A percentile compares a stretch with the other conserved stretches of the same genome.
Evolutionary conservation across 2,329 filamentous ascomycete genomes (phyloP).

Genomic region (Botrytis elliptica): DNA sequence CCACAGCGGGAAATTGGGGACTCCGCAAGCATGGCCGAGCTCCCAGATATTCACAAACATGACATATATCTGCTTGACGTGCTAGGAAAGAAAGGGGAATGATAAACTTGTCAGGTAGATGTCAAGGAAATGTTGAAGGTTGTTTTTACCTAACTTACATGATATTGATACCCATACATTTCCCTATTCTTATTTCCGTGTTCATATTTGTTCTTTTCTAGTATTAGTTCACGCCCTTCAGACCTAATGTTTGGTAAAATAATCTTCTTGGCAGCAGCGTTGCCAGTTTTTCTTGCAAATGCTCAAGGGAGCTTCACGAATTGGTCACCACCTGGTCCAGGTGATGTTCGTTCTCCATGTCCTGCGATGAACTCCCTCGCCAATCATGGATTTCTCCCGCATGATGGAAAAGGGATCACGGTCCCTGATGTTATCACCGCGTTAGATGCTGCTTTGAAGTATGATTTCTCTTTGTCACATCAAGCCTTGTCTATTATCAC

Average conservation of each 20-base stretch:
- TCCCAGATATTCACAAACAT: background rate
- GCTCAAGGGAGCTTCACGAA: conserved; percentile 23
- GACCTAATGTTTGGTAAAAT: background rate
- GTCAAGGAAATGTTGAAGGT: background rate
- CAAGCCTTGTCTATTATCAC: no score
- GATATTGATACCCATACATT: background rate
- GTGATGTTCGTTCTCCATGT: conserved; percentile 26
- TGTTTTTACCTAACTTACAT: background rate
- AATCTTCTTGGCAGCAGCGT: background rate
- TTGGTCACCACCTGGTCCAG: conserved; percentile 26
- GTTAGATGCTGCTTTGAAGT: conserved; percentile 2
- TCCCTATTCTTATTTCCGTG: background rate
- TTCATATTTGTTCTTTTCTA: background rate
- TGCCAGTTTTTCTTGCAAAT: background rate
- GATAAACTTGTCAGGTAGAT: background rate
- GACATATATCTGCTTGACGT: background rate
- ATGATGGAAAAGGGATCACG: conserved; percentile 39
- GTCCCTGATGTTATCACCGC: background rate
- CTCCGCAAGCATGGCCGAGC: background rate
- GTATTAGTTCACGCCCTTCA: background rate
- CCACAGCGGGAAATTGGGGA: background rate
- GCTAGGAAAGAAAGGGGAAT: background rate
- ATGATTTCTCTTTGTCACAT: background rate
- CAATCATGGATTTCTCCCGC: conserved; percentile 40
- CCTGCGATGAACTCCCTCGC: background rate